phyloP scores from a whole-genome alignment of 2,329 filamentous ascomycete genomes.

The Aureobasidium sp. region DNA sequence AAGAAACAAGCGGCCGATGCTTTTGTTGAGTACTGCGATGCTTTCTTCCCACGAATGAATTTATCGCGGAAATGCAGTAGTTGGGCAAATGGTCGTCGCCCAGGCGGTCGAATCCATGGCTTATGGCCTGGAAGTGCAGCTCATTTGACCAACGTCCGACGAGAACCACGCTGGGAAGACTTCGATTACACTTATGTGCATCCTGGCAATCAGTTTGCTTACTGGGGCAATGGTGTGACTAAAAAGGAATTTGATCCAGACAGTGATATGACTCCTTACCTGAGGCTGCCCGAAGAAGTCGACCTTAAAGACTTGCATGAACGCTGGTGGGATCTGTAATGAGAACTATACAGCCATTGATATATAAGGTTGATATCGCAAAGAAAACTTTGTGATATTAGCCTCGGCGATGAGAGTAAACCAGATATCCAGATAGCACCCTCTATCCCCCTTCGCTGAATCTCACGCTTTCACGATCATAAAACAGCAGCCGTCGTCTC shows the following conservation, averaged over 20 bases:
- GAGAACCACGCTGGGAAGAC: conserved; percentile 53
- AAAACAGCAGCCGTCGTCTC: too few species aligned
- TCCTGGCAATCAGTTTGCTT: conserved; percentile 49
- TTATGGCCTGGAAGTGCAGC: conserved; percentile 63
- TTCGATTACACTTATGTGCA: conserved; percentile 47
- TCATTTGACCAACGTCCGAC: conserved; percentile 53
- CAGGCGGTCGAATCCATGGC: conserved; percentile 58
- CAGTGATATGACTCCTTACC: conserved; percentile 58
- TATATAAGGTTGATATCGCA: too few species aligned
- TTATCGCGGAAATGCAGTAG: conserved; percentile 58
- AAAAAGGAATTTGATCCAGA: conserved; percentile 49
- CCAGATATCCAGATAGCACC: too few species aligned
- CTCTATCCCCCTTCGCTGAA: too few species aligned
- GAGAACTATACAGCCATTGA: too few species aligned
- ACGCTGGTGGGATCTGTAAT: conserved; percentile 49
- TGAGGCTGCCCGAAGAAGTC: conserved; percentile 49
- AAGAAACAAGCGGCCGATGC: conserved; percentile 49
- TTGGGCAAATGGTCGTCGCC: conserved; percentile 63
- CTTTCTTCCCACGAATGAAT: conserved; percentile 46
- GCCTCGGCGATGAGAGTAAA: too few species aligned
- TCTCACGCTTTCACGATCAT: too few species aligned
- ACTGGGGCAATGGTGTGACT: conserved; percentile 63
- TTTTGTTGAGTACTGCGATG: conserved; percentile 33
- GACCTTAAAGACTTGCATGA: conserved; percentile 60
- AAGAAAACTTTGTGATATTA: too few species aligned